Base-by-base conservation (phyloP, 2,329 filamentous ascomycete genomes). In the Acrodontium crateriforme region DNA sequence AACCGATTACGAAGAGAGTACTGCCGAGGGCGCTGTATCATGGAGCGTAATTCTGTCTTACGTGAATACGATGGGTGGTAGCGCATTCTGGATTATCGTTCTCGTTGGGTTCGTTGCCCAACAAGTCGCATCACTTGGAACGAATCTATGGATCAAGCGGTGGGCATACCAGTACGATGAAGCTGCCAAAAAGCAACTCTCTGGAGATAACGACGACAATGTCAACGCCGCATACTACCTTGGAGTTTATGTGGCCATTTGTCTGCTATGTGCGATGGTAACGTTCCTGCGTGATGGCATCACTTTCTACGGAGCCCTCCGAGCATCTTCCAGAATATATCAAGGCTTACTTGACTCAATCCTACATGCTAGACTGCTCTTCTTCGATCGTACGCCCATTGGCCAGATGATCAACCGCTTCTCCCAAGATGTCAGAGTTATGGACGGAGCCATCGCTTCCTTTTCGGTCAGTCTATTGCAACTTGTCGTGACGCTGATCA, bases 341-440 rank as follows among this genome's bases (percentile, higher is more conserved):
- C 10, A 22, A 8, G 13, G 4, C 4, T 12, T 22, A 4, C n/a
- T 12, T 8, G 20, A 10, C 5, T 8, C 4, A 4, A 12, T 22
- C 10, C 20, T 22, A n/a, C 4, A 12, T n/a, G 20, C 20, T 4
- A 4, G 8, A 12, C 20, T 22, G 20, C n/a, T 36, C 21, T 48
- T 41, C 43, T 63, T 87, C 19, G 80, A 87, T 46, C 85, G 79
- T 0, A 74, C 83, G 0, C 81, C 81, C 0, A 61, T 83, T 1
- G 80, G 80, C 2, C 69, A 80, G 24, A 70, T 85, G 19, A 59
- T 85, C 12, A 87, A 87, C 53, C 67, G 80, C 2, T 82, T 85
- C 49, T 82, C 78, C 0, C 63, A 75, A 3, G 80, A 87, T 52
- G 84, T 87, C 51, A 71, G 75, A 40, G 65, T 73, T 21, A 68